Base-by-base conservation (phyloP, 805 yeast species). In the Scheffersomyces amazonensis region DNA sequence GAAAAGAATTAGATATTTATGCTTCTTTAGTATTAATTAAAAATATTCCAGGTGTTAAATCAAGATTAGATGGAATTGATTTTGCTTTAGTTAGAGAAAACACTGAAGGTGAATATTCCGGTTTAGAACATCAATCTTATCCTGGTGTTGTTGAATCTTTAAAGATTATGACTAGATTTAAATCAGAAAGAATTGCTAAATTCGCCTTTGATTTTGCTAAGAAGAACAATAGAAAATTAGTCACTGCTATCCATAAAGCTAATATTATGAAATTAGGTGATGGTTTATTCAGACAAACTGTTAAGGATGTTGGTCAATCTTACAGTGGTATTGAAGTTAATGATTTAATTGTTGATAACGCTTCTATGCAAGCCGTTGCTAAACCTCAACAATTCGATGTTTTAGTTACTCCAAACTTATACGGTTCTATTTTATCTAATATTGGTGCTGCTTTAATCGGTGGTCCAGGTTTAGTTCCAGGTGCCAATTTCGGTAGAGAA, bases 291-390 rank as follows among this genome's bases (percentile, higher is more conserved):
- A 87, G 96, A 78, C 79, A 83, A 68, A 89, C 96, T 50, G 87
- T 91, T 55, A 82, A 88, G 67, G 84, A 83, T 53, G 81, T 93
- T 50, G 84, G 79, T 49, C 81, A 80, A 55, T 91, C 85, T 68
- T 86, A 86, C 71, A 95, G 95, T 49, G 83, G 82, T 43, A 78
- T 91, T 49, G 77, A 75, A 46, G 87, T 83, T 53, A 83, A 81
- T 66, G 96, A 90, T 69, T 87, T 93, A 80, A 93, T 91, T 71
- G 98, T 91, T 54, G 99, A 91, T 72, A 91, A 91, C 64, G 97
- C 98, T 46, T 88, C 97, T 45, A 93, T 91, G 99, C 98, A 91
- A 76, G 96, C 97, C 43, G 99, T 91, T 48, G 90, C 98, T 42
- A 78, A 84, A 70, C 98, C 98, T 53, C 96, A 91, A 70, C 98